Base-by-base conservation (phyloP, 2,329 filamentous ascomycete genomes). In the Claviceps spartinae region DNA sequence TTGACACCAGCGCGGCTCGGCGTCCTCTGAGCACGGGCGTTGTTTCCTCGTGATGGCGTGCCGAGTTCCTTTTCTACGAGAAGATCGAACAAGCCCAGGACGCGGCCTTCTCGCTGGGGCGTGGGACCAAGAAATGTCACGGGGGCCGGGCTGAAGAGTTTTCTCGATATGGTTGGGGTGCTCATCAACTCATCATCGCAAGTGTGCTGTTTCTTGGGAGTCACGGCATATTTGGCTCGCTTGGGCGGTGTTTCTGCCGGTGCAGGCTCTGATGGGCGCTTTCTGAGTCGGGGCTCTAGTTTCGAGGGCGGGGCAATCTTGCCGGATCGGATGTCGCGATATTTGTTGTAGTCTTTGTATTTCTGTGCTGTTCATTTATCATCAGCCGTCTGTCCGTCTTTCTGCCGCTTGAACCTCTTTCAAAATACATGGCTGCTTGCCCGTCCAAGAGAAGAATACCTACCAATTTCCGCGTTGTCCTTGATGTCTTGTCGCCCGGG, bases 401-500 rank as follows among this genome's bases (percentile, higher is more conserved):
- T 30, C 7, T 24, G 43, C 3, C 14, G 8, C n/a, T 16, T 20
- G 3, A 34, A 6, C 2, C 3, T 46, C 38, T 9, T 30, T 22
- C 40, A n/a, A 41, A 18, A 9, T 22, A 1, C n/a, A 5, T 11
- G 7, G 24, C 24, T 34, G 7, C 38, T 20, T n/a, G 34, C 8
- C n/a, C 16, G 4, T n/a, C 20, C 7, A 18, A n/a, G 24, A 18
- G 13, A 30, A 5, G 14, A 3, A 2, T 2, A 47, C 71, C 37
- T 76, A 88, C 85, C 83, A 60, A 90, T 88, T 0, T 77, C 75
- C 6, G 78, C 74, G 59, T 87, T 81, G 50, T 76, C 74, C 68
- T 88, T 89, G 71, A 91, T 89, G 61, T 88, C 85, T n/a, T 81
- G 77, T 53, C 85, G 77, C 48, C 75, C 72, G 4, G 86, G 83